Conservation (phyloP, 768 basidiomycete genomes). For the Trametes gibbosa region DNA sequence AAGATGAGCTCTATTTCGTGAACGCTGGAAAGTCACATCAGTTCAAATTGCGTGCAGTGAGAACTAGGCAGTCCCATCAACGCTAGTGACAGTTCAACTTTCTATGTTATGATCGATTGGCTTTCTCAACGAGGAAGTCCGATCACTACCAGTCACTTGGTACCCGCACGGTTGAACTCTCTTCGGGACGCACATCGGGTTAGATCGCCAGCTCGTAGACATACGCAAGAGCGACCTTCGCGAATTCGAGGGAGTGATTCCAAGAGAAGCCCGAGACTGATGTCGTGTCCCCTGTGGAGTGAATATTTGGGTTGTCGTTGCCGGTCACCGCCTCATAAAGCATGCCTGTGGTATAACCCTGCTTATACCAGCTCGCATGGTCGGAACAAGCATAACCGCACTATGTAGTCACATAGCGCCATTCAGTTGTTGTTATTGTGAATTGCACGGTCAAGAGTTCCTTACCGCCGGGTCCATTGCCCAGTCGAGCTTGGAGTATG, state of each 20-base stretch:
- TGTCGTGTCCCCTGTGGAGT: neutral
- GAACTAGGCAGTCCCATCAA: no score
- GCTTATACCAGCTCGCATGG: constrained; percentile 19
- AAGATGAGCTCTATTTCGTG: no score
- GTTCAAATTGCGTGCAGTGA: no score
- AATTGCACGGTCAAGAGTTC: neutral
- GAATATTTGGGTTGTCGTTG: constrained; percentile 12
- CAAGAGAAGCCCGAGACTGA: constrained; percentile 12
- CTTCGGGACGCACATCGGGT: neutral
- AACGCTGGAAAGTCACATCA: no score
- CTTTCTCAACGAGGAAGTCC: no score
- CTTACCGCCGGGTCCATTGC: constrained; percentile 6
- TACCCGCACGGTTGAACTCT: neutral
- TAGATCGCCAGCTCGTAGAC: constrained; percentile 10
- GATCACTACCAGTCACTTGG: no score
- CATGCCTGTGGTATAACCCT: constrained; percentile 14
- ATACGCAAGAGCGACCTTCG: constrained; percentile 13
- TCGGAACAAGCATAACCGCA: constrained; percentile 18
- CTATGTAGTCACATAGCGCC: neutral
- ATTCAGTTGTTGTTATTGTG: no score
- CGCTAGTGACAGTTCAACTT: no score
- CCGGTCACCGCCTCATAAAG: constrained; percentile 14
- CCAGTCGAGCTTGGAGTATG: constrained; percentile 34
- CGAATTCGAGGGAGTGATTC: constrained; percentile 13
- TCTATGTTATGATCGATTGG: no score